phyloP scores from a whole-genome alignment of 257 asterid species.

The Capsicum baccatum region DNA sequence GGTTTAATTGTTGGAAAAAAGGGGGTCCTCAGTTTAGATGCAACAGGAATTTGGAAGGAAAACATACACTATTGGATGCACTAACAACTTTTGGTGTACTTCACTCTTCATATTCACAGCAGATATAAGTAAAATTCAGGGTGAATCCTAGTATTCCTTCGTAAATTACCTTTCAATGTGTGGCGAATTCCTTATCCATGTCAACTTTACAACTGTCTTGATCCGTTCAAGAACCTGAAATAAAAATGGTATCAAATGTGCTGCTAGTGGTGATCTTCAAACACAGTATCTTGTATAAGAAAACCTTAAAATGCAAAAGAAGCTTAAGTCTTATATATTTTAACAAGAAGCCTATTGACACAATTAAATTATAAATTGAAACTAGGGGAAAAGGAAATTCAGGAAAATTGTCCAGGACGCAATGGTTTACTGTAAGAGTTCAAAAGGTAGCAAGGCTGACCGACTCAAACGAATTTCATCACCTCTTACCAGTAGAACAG shows the following conservation, averaged over 20 bases:
- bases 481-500: constrained; percentile 73
- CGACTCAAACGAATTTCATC: constrained; percentile 30
- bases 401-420: constrained; percentile 19
- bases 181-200: constrained; percentile 88
- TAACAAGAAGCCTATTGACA: not conserved
- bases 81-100: not conserved
- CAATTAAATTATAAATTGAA: not conserved
- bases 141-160: not conserved
- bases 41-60: not conserved
- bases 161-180: constrained; percentile 63
- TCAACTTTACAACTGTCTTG: constrained; percentile 61
- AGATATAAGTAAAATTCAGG: constrained; percentile 10
- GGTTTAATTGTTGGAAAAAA: not conserved
- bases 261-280: not conserved
- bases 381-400: constrained; percentile 4
- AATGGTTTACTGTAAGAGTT: not conserved
- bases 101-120: not conserved
- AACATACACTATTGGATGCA: not conserved
- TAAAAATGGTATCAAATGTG: constrained; percentile 28
- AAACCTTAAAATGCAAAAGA: not conserved
- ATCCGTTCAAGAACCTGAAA: constrained; percentile 78
- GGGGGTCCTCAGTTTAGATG: not conserved
- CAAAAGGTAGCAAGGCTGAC: constrained; percentile 15
- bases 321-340: not conserved
- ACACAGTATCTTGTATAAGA: constrained; percentile 1